Evolutionary conservation across 495 filamentous ascomycete genomes (phyloP), one percentile per base, ranked within the genome.

Genomic region (Darksidea phi): DNA sequence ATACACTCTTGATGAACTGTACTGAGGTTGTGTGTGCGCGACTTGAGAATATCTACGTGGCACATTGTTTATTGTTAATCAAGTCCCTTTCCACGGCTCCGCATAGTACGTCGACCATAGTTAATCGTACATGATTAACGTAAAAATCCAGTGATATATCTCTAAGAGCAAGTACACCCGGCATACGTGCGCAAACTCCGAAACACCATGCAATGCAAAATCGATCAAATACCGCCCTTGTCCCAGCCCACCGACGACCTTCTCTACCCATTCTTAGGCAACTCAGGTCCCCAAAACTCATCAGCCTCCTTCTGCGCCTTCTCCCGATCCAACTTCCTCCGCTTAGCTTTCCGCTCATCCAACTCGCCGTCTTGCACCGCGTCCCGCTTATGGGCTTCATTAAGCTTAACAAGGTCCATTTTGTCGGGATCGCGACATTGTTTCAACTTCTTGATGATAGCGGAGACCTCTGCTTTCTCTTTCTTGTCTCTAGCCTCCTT

Each of bases 351-450:
- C 23, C 70, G 73, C 48, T 77, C 79, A 23, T 74, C 57, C 15
- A 72, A 53, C 23, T 55, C 65, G 48, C 75, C 80, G 17, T 68
- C 74, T 24, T 71, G 64, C n/a, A 72, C 76, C 3, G 70, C 75
- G 28, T 76, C 72, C 54, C 77, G 73, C 67, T 80, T 81, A 38
- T 66, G 71, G 24, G 75, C 79, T 51, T 76, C 75, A 64, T 86
- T 82, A 28, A 84, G 66, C 41, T 78, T 78, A 10, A 85, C 80
- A 45, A 88, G 63, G 70, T 89, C 84, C 50, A 75, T 79, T 43
- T 84, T 81, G 24, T 70, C 67, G 20, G 89, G 89, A 65, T 95
- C 90, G 56, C 86, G 82, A 71, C 91, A 95, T 57, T 86, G 85
- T 42, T 82, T 83, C 13, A 95, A 76, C 73, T 94, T 95, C 74